Evolutionary conservation across 179 eudicot species (phyloP).

Genomic region (Spinacia oleracea): DNA sequence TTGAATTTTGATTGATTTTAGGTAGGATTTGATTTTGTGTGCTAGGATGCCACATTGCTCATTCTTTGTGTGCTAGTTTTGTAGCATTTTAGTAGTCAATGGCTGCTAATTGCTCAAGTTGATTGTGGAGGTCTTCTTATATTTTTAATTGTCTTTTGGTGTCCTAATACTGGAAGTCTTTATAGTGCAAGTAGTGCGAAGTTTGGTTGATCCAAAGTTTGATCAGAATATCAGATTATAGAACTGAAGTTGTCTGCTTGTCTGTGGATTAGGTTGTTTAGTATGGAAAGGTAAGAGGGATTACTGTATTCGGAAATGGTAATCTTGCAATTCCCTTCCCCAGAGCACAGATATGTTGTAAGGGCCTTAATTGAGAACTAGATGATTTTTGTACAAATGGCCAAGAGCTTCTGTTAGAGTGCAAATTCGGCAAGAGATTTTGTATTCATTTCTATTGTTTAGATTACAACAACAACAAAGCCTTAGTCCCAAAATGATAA

Average conservation of each 20-base stretch:
- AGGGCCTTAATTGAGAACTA: constrained; percentile 1
- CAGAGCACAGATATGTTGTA: background rate
- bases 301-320: background rate
- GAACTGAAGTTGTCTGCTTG: too few species aligned
- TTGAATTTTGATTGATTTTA: background rate
- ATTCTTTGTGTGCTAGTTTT: background rate
- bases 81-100: background rate
- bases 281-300: background rate
- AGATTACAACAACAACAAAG: too few species aligned
- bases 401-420: too few species aligned
- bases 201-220: too few species aligned
- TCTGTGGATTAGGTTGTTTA: too few species aligned
- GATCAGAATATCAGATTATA: too few species aligned
- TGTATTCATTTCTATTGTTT: background rate
- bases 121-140: background rate
- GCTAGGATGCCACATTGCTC: background rate
- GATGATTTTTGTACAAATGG: too few species aligned
- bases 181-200: too few species aligned
- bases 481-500: too few species aligned
- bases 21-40: background rate
- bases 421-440: background rate
- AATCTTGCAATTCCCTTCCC: background rate
- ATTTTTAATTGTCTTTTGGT: too few species aligned
- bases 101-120: background rate
- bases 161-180: too few species aligned